A percentile compares a stretch with the other conserved stretches of the same genome.
These are phyloP conservation scores for Auricularia sp. DNA, from an alignment of 768 basidiomycete species.

Conservation along the genomic window DNA sequence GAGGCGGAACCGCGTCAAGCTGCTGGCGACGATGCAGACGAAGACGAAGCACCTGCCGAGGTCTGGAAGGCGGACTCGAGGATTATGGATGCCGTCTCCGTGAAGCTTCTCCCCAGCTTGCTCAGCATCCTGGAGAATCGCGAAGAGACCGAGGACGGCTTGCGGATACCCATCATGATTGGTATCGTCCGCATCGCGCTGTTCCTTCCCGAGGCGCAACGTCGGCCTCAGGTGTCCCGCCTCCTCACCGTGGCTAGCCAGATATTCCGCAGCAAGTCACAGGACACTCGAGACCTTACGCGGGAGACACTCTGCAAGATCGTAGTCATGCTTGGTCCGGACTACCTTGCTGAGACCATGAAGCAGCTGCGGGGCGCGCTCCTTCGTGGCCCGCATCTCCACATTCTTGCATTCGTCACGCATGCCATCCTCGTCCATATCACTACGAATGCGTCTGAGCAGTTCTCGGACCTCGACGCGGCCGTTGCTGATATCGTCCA, in stretches of 20 bases:
- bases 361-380: conserved; percentile 80
- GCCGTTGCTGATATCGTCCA: conserved; percentile 72
- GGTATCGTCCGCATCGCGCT: conserved; percentile 80
- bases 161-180: conserved; percentile 79
- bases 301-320: conserved; percentile 79
- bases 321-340: conserved; percentile 57
- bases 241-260: conserved; percentile 82
- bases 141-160: conserved; percentile 72
- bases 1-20: conserved; percentile 16
- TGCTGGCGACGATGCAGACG: conserved; percentile 16
- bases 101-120: conserved; percentile 68
- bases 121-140: conserved; percentile 74
- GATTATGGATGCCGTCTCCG: conserved; percentile 69
- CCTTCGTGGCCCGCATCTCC: conserved; percentile 84
- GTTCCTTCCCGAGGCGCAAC: conserved; percentile 56
- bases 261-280: conserved; percentile 84
- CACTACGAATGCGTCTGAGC: conserved; percentile 42
- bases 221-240: conserved; percentile 60
- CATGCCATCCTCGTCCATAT: conserved; percentile 79
- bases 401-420: conserved; percentile 76
- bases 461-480: conserved; percentile 62
- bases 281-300: conserved; percentile 82
- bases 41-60: conserved; percentile 12
- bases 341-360: conserved; percentile 62
- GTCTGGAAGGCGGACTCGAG: conserved; percentile 13